phyloP scores from a whole-genome alignment of 116 monocot genomes.

The Papilionanthe hybrid region DNA sequence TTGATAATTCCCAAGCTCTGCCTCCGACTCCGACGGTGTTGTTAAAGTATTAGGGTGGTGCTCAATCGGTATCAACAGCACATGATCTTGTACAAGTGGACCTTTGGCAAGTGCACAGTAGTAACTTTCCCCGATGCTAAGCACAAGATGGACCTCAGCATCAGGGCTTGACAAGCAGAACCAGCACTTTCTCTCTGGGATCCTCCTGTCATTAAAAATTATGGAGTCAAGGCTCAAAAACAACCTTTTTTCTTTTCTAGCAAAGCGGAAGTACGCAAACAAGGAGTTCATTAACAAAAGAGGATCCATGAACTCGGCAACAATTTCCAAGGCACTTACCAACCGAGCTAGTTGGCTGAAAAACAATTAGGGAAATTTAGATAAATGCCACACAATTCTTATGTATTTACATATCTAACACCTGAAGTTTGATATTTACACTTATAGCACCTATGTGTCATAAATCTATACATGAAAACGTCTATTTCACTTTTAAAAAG shows the following conservation, averaged over 20 bases:
- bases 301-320: no score
- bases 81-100: slow-evolving; percentile 76
- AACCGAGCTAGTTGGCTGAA: no score
- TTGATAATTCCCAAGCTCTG: slow-evolving; percentile 58
- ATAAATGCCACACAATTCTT: no score
- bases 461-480: no score
- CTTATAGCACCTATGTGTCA: no score
- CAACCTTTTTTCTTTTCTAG: neutral
- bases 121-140: slow-evolving; percentile 71
- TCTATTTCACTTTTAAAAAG: no score
- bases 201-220: slow-evolving; percentile 25
- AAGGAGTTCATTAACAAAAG: no score
- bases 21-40: slow-evolving; percentile 52
- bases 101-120: slow-evolving; percentile 96
- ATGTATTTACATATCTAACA: no score
- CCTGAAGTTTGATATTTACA: no score
- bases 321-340: no score
- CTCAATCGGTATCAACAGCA: slow-evolving; percentile 77
- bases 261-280: no score
- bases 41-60: slow-evolving; percentile 79
- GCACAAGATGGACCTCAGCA: slow-evolving; percentile 82
- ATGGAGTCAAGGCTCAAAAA: neutral
- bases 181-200: slow-evolving; percentile 69
- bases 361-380: no score
- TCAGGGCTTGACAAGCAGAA: slow-evolving; percentile 92